Conservation (phyloP, 176 grass and related monocot genomes). For the Alopecurus myosuroides region DNA sequence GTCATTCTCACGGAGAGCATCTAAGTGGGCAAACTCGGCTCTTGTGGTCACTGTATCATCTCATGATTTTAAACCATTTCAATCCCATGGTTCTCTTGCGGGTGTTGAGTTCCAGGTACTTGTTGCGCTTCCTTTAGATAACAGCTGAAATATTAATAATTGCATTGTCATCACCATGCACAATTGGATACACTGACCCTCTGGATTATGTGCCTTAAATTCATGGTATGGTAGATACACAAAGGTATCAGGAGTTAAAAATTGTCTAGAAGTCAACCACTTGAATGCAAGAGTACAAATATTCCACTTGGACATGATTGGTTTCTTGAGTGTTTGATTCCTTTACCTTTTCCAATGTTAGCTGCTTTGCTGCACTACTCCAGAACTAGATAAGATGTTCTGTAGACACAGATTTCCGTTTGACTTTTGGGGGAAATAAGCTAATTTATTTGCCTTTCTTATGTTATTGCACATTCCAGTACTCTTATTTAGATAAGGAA, state of each 20-base stretch:
- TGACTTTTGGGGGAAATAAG: background rate
- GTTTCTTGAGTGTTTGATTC: background rate
- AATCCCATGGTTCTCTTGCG: conserved; percentile 70
- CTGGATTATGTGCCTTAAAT: conserved; percentile 1
- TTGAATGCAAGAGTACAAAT: background rate
- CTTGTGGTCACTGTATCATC: conserved; percentile 88
- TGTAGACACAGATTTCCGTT: background rate
- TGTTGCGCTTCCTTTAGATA: background rate
- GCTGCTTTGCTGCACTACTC: background rate
- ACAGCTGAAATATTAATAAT: conserved; percentile 18
- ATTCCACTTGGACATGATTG: background rate
- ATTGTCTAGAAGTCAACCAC: background rate
- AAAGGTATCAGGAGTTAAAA: background rate
- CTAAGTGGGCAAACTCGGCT: conserved; percentile 94
- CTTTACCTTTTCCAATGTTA: background rate
- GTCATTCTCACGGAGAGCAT: conserved; percentile 89
- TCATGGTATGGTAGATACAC: background rate
- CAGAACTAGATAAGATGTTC: background rate
- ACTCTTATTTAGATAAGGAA: background rate
- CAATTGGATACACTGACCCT: background rate
- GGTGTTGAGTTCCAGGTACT: conserved; percentile 98
- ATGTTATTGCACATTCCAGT: background rate
- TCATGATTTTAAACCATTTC: conserved; percentile 66
- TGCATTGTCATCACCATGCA: background rate
- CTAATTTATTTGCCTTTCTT: background rate